Conservation (phyloP, 2,329 filamentous ascomycete genomes). For the Cadophora luteo-olivacea region DNA sequence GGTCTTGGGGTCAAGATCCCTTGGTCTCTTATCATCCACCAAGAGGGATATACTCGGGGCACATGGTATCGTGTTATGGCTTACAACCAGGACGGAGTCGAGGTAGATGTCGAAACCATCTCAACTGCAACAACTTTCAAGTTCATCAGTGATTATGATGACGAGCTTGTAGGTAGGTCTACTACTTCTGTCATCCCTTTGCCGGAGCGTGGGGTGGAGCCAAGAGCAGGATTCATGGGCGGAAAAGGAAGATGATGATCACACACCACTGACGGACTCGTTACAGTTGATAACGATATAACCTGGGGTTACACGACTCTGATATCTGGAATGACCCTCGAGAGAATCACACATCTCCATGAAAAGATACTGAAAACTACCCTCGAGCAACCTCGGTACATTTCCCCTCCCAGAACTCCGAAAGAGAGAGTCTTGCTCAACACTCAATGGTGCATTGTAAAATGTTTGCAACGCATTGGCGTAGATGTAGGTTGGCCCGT, state of each 20-base stretch:
- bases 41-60: neutral
- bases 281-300: neutral
- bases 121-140: neutral
- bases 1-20: neutral
- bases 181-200: neutral
- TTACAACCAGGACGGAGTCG: neutral
- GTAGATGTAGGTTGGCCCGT: neutral
- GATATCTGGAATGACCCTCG: neutral
- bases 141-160: neutral
- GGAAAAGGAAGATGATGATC: neutral
- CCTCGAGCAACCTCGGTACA: neutral
- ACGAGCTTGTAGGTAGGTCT: neutral
- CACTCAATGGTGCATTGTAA: neutral
- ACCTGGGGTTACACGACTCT: neutral
- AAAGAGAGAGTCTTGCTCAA: neutral
- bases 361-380: neutral
- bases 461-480: neutral
- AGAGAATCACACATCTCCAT: neutral
- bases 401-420: neutral
- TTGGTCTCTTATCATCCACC: neutral
- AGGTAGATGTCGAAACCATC: neutral
- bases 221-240: neutral
- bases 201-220: neutral
- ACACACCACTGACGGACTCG: neutral
- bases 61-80: neutral